Conservation (phyloP, 2,329 filamentous ascomycete species). For the Xylariaceae sp. region DNA sequence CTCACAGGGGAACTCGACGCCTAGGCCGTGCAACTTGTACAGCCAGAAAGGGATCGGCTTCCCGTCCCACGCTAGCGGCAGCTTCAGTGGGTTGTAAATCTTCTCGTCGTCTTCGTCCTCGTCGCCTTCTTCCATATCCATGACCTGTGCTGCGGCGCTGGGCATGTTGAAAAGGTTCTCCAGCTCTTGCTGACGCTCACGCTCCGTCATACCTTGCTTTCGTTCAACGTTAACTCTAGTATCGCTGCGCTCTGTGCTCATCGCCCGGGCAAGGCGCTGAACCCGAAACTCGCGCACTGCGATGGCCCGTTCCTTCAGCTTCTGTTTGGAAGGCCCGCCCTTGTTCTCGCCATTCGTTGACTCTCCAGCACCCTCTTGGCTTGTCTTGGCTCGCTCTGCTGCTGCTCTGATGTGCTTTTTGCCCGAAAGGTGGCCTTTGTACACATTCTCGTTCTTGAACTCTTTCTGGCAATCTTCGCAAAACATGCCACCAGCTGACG, state of each 20-base stretch:
- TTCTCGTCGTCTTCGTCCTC: conserved; percentile 75
- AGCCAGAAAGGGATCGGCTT: conserved; percentile 99
- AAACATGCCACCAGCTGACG: conserved; percentile 63
- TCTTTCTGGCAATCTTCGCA: conserved; percentile 89
- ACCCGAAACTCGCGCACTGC: conserved; percentile 83
- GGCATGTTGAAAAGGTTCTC: conserved; percentile 65
- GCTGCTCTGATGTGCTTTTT: conserved; percentile 90
- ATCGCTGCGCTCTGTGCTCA: conserved; percentile 81
- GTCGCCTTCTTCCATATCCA: conserved; percentile 56
- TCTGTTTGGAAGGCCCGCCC: conserved; percentile 32
- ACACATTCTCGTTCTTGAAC: conserved; percentile 92
- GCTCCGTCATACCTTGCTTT: conserved; percentile 94
- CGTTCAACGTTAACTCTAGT: conserved; percentile 93
- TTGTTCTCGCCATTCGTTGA: conserved; percentile 20
- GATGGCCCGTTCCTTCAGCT: conserved; percentile 80
- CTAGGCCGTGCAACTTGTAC: conserved; percentile 91
- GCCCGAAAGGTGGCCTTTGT: conserved; percentile 78
- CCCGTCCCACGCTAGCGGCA: conserved; percentile 94
- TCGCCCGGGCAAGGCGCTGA: conserved; percentile 68
- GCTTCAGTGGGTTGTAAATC: conserved; percentile 93
- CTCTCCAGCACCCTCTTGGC: conserved; percentile 29
- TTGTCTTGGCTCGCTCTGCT: conserved; percentile 50
- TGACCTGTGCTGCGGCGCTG: conserved; percentile 41
- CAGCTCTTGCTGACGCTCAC: conserved; percentile 87
- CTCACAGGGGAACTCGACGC: conserved; percentile 91